Conservation (phyloP, 2,329 filamentous ascomycete genomes). For the Exophiala viscosa region DNA sequence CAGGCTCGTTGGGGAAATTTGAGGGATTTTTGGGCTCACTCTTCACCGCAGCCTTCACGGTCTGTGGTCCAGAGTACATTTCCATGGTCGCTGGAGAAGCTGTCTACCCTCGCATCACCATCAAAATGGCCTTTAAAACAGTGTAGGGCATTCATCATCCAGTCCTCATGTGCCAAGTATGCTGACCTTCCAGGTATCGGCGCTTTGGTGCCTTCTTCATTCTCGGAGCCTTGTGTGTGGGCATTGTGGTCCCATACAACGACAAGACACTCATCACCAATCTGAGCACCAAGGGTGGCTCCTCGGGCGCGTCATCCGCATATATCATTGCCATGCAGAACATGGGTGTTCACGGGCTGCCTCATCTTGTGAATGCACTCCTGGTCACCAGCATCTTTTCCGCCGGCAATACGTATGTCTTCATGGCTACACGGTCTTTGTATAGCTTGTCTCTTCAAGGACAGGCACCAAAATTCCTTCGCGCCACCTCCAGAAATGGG, state of each 20-base stretch:
- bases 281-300: constrained; percentile 36
- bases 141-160: constrained; percentile 56
- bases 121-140: constrained; percentile 65
- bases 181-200: constrained; percentile 72
- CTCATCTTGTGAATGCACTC: constrained; percentile 55
- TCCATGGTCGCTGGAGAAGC: constrained; percentile 65
- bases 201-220: constrained; percentile 71
- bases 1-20: constrained; percentile 60
- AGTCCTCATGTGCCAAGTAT: constrained; percentile 60
- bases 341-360: constrained; percentile 50
- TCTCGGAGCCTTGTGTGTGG: constrained; percentile 65
- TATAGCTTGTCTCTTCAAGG: constrained; percentile 54
- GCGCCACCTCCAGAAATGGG: constrained; percentile 55
- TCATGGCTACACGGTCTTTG: constrained; percentile 61
- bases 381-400: constrained; percentile 54
- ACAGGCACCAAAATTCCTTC: constrained; percentile 45
- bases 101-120: constrained; percentile 57
- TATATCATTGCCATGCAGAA: constrained; percentile 62
- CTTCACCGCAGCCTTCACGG: constrained; percentile 63
- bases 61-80: constrained; percentile 57
- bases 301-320: constrained; percentile 55
- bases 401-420: constrained; percentile 53
- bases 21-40: constrained; percentile 62
- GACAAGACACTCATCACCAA: constrained; percentile 56
- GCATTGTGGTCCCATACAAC: constrained; percentile 65